Evolutionary conservation across 2,329 filamentous ascomycete genomes (phyloP).

Genomic region (Penicillium occitanis): DNA sequence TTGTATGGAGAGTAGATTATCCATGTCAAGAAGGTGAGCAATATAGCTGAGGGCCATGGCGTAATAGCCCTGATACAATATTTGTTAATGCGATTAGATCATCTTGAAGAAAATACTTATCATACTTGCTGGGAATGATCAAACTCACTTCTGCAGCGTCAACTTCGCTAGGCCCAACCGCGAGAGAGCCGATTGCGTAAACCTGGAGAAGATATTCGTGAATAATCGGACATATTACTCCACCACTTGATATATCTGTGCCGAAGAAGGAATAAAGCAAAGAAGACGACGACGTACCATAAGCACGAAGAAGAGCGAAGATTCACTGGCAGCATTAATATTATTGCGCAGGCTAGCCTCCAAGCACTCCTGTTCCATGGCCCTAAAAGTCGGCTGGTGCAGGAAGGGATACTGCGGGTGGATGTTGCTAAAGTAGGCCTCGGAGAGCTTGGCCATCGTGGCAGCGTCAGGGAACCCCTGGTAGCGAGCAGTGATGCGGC

Average conservation of each 20-base stretch:
- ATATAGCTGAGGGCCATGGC: constrained; percentile 22
- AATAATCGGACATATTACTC: neutral
- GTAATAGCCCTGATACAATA: constrained; percentile 7
- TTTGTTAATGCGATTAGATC: neutral
- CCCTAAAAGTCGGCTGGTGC: constrained; percentile 35
- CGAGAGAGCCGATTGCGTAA: constrained; percentile 29
- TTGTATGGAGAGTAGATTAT: constrained; percentile 29
- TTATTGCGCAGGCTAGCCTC: constrained; percentile 20
- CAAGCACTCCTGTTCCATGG: constrained; percentile 33
- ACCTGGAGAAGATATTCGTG: constrained; percentile 22
- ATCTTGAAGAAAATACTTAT: neutral
- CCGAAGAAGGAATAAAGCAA: neutral
- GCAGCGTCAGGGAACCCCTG: constrained; percentile 23
- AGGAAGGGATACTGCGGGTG: constrained; percentile 43
- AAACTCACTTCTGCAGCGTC: constrained; percentile 26
- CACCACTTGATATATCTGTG: neutral
- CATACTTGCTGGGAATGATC: neutral
- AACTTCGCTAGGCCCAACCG: constrained; percentile 22
- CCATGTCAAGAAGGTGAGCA: constrained; percentile 25
- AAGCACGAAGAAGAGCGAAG: constrained; percentile 22
- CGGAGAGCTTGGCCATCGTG: constrained; percentile 24
- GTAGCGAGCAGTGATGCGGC: constrained; percentile 6
- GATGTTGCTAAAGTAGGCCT: constrained; percentile 42
- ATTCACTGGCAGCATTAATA: constrained; percentile 1
- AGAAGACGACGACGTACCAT: constrained; percentile 14